Evolutionary conservation across 2,329 filamentous ascomycete genomes (phyloP).

Genomic region (Fusarium anthophilum): DNA sequence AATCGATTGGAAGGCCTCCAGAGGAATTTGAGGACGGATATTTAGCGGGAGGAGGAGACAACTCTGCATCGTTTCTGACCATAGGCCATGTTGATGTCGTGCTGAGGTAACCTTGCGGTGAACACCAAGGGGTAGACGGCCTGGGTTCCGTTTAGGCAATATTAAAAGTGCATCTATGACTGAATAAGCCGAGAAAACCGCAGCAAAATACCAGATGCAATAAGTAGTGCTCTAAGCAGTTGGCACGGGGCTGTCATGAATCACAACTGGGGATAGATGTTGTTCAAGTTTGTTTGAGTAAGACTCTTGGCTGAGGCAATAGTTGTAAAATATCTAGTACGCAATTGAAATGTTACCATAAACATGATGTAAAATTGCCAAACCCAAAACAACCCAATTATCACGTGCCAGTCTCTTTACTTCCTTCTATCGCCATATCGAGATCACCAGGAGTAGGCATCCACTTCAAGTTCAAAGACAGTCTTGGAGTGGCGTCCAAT

Average conservation of each 20-base stretch:
- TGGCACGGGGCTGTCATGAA: not conserved
- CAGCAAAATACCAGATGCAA: too few relatives aligned
- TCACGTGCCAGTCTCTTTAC: not conserved
- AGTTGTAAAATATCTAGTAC: not conserved
- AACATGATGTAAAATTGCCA: not conserved
- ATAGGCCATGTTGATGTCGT: not conserved
- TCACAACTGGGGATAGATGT: not conserved
- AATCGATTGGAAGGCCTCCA: not conserved
- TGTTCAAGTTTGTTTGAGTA: not conserved
- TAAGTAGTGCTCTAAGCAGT: accelerated
- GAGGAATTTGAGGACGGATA: not conserved
- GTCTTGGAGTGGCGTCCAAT: conserved; percentile 7
- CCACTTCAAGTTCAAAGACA: conserved; percentile 13
- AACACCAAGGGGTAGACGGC: not conserved
- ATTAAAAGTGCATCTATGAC: not conserved
- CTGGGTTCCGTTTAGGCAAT: not conserved
- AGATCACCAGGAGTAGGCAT: conserved; percentile 14
- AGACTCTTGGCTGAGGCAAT: not conserved
- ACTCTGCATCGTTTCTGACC: too few relatives aligned
- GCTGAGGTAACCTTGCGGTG: accelerated
- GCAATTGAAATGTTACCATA: too few relatives aligned
- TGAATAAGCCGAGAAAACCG: not conserved
- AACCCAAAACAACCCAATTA: not conserved
- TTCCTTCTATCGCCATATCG: accelerated
- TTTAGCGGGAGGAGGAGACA: too few relatives aligned